Conservation (phyloP, 73 alveolate species). For the Loxodes magnus region DNA sequence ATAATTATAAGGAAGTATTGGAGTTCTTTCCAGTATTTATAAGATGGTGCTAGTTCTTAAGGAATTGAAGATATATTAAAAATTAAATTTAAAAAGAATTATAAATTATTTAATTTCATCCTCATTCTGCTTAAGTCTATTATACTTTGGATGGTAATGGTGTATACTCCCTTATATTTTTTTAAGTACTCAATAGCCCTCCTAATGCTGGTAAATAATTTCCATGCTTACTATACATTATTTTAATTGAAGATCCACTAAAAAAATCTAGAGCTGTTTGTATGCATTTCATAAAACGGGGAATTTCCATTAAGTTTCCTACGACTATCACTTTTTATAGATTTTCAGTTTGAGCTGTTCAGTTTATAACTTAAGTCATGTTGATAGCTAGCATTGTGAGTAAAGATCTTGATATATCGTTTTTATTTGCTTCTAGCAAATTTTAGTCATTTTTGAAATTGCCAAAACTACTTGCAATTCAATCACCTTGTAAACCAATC, state of each 20-base stretch:
- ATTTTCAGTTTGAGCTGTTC: background rate
- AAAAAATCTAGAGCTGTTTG: background rate
- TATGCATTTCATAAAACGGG: background rate
- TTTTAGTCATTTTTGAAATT: conserved; percentile 44
- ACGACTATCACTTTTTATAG: background rate
- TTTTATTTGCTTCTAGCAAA: background rate
- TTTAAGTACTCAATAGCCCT: no score
- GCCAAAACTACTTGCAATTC: conserved; percentile 67
- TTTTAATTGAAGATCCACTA: background rate
- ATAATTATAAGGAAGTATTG: no score
- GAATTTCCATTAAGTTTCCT: background rate
- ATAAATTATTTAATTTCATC: no score
- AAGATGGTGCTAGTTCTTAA: no score
- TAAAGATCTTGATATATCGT: background rate
- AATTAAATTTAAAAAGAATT: no score
- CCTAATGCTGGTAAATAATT: background rate
- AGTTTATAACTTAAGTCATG: background rate
- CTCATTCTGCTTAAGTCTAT: no score
- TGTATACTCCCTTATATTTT: no score
- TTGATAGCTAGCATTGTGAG: background rate
- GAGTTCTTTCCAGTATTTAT: no score
- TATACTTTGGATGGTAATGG: no score
- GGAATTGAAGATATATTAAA: no score
- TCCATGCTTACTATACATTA: background rate
- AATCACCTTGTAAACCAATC: conserved; percentile 38